Evolutionary conservation across 2,329 filamentous ascomycete species (phyloP).

Genomic region (Alternaria ethzedia): DNA sequence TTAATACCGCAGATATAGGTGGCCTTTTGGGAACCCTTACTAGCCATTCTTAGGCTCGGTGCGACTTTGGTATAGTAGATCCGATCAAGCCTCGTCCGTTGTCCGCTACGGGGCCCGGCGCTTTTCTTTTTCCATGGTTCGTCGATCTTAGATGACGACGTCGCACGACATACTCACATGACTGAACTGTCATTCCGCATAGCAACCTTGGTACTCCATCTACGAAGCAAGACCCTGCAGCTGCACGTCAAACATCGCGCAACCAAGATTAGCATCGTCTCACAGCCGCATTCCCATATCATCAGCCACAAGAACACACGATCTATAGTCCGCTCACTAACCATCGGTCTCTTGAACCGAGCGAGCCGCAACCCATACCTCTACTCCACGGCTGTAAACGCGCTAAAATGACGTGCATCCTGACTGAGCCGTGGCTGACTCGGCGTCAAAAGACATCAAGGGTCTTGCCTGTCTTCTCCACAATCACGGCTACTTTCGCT

Average conservation of each 20-base stretch:
- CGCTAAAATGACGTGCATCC: constrained; percentile 35
- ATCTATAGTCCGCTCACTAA: constrained; percentile 11
- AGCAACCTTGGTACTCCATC: background rate
- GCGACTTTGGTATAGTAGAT: constrained; percentile 3
- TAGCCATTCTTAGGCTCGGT: constrained; percentile 9
- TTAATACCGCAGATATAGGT: constrained; percentile 6
- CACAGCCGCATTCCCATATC: constrained; percentile 5
- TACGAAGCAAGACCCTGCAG: constrained; percentile 3
- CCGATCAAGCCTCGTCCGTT: constrained; percentile 6
- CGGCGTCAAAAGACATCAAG: constrained; percentile 12
- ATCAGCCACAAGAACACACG: constrained; percentile 7
- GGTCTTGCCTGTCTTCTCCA: constrained; percentile 27
- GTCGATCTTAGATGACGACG: constrained; percentile 10
- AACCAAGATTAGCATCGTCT: background rate
- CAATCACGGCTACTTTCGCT: constrained; percentile 15
- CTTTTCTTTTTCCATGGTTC: constrained; percentile 14
- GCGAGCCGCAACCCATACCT: constrained; percentile 18
- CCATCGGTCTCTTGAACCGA: constrained; percentile 22
- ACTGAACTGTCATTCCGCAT: background rate
- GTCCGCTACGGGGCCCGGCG: constrained; percentile 1
- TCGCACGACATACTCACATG: constrained; percentile 1
- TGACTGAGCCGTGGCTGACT: constrained; percentile 22
- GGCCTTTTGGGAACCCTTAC: constrained; percentile 3
- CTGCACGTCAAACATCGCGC: constrained; percentile 7
- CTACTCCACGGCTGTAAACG: constrained; percentile 23